phyloP scores from a whole-genome alignment of 208 protist species.

The Tritrichomonas foetus region DNA sequence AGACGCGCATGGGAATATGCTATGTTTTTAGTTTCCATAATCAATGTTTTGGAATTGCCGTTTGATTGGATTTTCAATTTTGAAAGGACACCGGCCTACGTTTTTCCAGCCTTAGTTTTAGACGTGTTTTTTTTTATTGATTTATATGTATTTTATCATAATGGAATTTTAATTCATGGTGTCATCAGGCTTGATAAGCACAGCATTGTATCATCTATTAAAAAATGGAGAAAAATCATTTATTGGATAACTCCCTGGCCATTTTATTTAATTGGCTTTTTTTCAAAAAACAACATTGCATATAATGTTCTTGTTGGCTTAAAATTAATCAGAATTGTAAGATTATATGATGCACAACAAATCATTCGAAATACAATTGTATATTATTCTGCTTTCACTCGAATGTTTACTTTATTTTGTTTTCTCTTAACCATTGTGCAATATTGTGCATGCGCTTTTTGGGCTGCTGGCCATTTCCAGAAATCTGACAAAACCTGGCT shows the following conservation, averaged over 20 bases:
- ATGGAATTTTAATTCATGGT: background rate
- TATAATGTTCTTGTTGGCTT: background rate
- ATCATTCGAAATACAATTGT: background rate
- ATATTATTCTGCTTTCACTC: no score
- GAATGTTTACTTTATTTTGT: background rate
- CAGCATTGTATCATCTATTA: background rate
- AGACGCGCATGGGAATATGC: background rate
- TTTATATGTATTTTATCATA: background rate
- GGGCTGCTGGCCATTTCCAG: background rate
- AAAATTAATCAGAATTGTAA: background rate
- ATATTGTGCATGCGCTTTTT: background rate
- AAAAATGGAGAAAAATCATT: background rate
- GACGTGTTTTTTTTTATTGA: background rate
- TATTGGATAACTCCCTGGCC: background rate
- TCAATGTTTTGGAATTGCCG: background rate
- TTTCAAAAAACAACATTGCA: background rate
- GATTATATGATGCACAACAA: background rate
- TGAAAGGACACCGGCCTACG: background rate
- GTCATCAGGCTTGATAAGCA: background rate
- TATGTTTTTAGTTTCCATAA: background rate
- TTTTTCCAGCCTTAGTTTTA: background rate
- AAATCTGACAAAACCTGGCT: background rate
- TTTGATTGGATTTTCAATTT: background rate
- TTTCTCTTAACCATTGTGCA: background rate
- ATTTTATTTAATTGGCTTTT: conserved; percentile 27